phyloP scores from a whole-genome alignment of 805 yeast species.

The Starmerella stellata region DNA sequence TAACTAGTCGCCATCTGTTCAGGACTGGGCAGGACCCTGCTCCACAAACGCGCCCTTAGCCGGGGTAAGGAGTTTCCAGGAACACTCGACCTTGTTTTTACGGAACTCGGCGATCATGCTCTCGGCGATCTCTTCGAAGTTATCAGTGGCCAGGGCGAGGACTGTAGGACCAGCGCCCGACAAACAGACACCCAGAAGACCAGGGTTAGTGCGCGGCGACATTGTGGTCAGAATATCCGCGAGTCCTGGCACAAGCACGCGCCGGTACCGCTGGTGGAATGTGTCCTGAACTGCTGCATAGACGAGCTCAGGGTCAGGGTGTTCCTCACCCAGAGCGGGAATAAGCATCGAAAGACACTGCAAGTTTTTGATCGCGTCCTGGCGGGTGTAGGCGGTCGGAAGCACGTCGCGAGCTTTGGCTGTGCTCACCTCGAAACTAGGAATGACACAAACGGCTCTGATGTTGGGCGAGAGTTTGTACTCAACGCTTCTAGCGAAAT shows the following conservation, averaged over 20 bases:
- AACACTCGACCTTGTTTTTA: slow-evolving; percentile 46
- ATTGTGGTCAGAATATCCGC: slow-evolving; percentile 60
- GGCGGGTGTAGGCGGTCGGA: slow-evolving; percentile 58
- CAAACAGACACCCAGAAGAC: slow-evolving; percentile 80
- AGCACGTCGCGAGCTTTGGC: slow-evolving; percentile 80
- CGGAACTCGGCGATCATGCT: slow-evolving; percentile 55
- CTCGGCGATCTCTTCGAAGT: slow-evolving; percentile 64
- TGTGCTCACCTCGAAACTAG: slow-evolving; percentile 85
- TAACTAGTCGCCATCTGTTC: no score
- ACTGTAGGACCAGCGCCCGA: slow-evolving; percentile 98
- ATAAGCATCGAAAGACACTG: slow-evolving; percentile 88
- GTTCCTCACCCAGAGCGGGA: slow-evolving; percentile 68
- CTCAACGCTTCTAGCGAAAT: slow-evolving; percentile 75
- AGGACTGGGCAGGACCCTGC: no score
- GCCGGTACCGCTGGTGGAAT: slow-evolving; percentile 93
- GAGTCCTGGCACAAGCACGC: slow-evolving; percentile 79
- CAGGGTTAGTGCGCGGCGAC: slow-evolving; percentile 66
- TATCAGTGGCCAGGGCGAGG: slow-evolving; percentile 75
- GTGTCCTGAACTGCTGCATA: slow-evolving; percentile 94
- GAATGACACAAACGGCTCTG: slow-evolving; percentile 79
- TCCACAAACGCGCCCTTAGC: slow-evolving; percentile 48
- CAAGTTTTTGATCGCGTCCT: slow-evolving; percentile 77
- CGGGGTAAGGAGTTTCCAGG: slow-evolving; percentile 68
- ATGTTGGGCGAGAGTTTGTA: slow-evolving; percentile 68
- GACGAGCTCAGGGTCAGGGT: slow-evolving; percentile 67